These are phyloP conservation scores for Paecilomyces dactylethromorphus DNA, from an alignment of 2,329 filamentous ascomycete species.

Conservation along the genomic window DNA sequence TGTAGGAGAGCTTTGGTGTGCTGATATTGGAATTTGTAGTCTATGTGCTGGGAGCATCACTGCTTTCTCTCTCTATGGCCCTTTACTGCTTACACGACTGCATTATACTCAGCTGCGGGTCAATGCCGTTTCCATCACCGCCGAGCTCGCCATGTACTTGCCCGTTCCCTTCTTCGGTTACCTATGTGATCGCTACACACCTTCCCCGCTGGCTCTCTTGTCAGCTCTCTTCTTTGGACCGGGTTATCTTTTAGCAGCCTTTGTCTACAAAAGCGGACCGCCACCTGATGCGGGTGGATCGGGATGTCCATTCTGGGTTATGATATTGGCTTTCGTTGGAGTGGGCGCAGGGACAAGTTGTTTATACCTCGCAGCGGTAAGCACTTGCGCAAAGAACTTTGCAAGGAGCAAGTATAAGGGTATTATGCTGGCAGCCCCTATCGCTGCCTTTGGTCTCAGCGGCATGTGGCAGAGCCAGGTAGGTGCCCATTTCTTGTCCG, in stretches of 20 bases:
- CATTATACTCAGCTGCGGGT: slow-evolving; percentile 89
- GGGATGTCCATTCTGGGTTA: slow-evolving; percentile 69
- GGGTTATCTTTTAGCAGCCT: slow-evolving; percentile 79
- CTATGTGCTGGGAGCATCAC: slow-evolving; percentile 88
- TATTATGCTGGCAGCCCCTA: slow-evolving; percentile 80
- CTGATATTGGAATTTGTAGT: slow-evolving; percentile 20
- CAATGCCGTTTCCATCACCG: slow-evolving; percentile 80
- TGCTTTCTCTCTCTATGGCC: slow-evolving; percentile 89
- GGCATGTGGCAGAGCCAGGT: slow-evolving; percentile 95
- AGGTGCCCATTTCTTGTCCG: slow-evolving; percentile 70
- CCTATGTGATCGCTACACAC: slow-evolving; percentile 81
- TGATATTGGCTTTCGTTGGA: slow-evolving; percentile 77
- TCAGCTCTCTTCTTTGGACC: slow-evolving; percentile 67
- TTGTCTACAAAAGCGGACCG: slow-evolving; percentile 60
- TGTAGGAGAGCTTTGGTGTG: not conserved
- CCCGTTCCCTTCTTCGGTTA: slow-evolving; percentile 88
- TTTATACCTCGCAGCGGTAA: slow-evolving; percentile 88
- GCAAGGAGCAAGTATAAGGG: slow-evolving; percentile 81
- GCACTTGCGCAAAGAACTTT: slow-evolving; percentile 97
- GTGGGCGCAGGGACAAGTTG: slow-evolving; percentile 78
- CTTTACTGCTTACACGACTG: slow-evolving; percentile 77
- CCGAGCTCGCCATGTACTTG: slow-evolving; percentile 82
- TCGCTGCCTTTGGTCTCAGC: slow-evolving; percentile 86
- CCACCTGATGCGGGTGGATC: slow-evolving; percentile 44
- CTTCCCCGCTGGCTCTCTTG: slow-evolving; percentile 66